phyloP scores from a whole-genome alignment of 495 filamentous ascomycete genomes.

The Talaromyces liani region DNA sequence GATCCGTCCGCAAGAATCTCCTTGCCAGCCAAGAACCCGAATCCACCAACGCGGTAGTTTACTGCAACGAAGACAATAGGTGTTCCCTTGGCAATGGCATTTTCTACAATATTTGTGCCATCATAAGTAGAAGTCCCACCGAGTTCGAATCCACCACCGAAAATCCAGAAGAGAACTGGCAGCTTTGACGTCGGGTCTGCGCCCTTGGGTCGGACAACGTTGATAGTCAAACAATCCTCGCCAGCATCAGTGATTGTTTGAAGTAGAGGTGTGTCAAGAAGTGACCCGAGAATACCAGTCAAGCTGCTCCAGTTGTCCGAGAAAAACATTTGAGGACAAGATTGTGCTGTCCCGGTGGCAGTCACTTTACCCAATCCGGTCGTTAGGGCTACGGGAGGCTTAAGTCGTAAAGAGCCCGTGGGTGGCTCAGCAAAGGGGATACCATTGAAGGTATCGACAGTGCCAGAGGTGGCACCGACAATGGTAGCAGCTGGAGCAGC shows the following conservation, averaged over 20 bases:
- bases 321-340: constrained; percentile 48
- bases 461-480: constrained; percentile 30
- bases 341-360: constrained; percentile 37
- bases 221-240: constrained; percentile 61
- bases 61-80: constrained; percentile 66
- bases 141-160: constrained; percentile 58
- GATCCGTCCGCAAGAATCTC: constrained; percentile 61
- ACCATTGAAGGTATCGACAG: constrained; percentile 50
- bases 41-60: constrained; percentile 70
- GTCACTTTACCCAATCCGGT: constrained; percentile 40
- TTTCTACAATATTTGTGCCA: constrained; percentile 41
- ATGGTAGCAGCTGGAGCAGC: constrained; percentile 37
- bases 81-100: constrained; percentile 47
- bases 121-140: constrained; percentile 56
- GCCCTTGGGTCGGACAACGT: constrained; percentile 55
- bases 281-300: constrained; percentile 38
- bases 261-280: constrained; percentile 21
- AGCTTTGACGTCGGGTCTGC: constrained; percentile 46
- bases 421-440: constrained; percentile 61
- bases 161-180: constrained; percentile 63
- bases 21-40: constrained; percentile 64
- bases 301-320: not conserved
- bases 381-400: constrained; percentile 47
- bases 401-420: constrained; percentile 49
- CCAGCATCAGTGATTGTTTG: constrained; percentile 23